Conservation (phyloP, 139 green algal genomes). For the Chlorella vulgaris region DNA sequence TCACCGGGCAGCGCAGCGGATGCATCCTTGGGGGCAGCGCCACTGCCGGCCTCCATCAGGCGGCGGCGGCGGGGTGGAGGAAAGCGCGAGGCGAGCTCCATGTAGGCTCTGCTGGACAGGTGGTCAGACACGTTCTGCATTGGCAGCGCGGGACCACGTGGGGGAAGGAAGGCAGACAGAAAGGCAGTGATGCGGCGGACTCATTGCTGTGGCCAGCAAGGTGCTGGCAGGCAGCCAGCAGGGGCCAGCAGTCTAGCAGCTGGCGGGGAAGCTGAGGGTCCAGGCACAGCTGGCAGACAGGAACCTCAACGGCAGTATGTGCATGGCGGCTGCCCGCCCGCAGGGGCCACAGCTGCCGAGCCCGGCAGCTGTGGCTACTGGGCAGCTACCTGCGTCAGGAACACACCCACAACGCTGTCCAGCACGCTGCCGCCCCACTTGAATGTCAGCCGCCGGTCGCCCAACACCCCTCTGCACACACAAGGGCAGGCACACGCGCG, state of each 20-base stretch:
- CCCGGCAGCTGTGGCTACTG: too few relatives aligned
- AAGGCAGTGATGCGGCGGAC: too few relatives aligned
- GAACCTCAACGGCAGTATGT: too few relatives aligned
- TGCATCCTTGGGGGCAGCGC: neutral
- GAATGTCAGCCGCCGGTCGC: constrained; percentile 36
- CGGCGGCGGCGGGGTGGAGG: neutral
- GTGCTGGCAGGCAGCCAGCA: too few relatives aligned
- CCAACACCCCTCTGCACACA: constrained; percentile 50
- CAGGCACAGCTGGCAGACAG: too few relatives aligned
- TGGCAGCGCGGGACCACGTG: neutral
- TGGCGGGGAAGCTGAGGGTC: too few relatives aligned
- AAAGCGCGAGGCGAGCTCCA: constrained; percentile 73
- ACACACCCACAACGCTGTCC: constrained; percentile 82
- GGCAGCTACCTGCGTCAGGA: constrained; percentile 72
- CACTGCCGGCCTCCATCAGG: neutral
- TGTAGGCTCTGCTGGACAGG: constrained; percentile 79
- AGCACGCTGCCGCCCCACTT: constrained; percentile 79
- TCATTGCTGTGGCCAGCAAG: too few relatives aligned
- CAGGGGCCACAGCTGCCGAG: too few relatives aligned
- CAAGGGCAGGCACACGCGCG: neutral
- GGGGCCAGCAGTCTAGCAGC: too few relatives aligned
- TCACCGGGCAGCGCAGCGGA: neutral
- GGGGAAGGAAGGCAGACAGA: neutral
- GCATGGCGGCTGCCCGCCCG: too few relatives aligned
- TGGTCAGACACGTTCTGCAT: constrained; percentile 81